A percentile compares a stretch with the other conserved stretches of the same genome.
Conservation (phyloP, 83 land plant species). For the Picea abies region DNA sequence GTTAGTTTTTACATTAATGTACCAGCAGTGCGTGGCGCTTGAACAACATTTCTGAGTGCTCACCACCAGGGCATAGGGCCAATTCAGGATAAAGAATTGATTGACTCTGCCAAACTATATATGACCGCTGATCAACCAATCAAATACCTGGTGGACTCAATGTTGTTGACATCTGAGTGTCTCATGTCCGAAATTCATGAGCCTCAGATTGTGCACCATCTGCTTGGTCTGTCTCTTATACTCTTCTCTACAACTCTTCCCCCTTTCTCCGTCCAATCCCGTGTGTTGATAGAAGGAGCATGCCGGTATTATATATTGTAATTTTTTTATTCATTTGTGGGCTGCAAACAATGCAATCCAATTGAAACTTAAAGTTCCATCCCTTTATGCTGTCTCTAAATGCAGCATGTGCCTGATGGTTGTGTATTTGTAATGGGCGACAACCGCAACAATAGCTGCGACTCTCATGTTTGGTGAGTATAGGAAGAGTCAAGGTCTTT, state of each 20-base stretch:
- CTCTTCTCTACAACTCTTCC: background rate
- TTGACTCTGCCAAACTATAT: background rate
- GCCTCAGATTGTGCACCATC: constrained; percentile 20
- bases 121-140: background rate
- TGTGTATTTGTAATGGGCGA: constrained; percentile 78
- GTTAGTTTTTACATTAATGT: background rate
- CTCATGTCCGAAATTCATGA: constrained; percentile 15
- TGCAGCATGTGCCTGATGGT: constrained; percentile 67
- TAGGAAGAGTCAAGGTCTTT: background rate
- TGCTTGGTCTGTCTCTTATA: constrained; percentile 14
- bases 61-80: constrained; percentile 8
- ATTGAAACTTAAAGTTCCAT: too few species aligned
- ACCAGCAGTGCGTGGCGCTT: constrained; percentile 16
- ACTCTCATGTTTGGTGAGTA: constrained; percentile 66
- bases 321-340: background rate
- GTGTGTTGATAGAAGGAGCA: background rate
- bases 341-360: background rate
- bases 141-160: constrained; percentile 18
- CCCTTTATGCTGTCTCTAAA: background rate
- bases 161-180: constrained; percentile 28
- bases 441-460: constrained; percentile 74
- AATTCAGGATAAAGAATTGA: background rate
- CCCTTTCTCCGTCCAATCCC: background rate
- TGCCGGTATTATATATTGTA: background rate
- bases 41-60: constrained; percentile 27